These are phyloP conservation scores for Verticillium tricorpus DNA, from an alignment of 2,329 filamentous ascomycete species.

Conservation along the genomic window DNA sequence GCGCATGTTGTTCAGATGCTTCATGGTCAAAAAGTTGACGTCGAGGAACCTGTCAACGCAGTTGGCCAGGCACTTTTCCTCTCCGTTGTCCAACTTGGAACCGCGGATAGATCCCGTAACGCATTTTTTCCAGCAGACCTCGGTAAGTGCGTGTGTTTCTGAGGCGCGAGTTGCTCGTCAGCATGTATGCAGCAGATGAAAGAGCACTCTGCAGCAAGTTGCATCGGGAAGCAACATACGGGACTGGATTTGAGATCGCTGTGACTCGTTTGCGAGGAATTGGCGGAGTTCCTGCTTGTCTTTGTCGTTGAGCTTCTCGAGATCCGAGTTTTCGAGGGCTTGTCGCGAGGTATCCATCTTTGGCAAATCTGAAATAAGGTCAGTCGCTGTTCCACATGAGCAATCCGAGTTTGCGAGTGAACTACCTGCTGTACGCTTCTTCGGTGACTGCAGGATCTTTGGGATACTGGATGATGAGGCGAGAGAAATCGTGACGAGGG, in stretches of 20 bases:
- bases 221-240: constrained; percentile 36
- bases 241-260: constrained; percentile 66
- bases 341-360: constrained; percentile 30
- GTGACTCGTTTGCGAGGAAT: constrained; percentile 78
- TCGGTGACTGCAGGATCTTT: neutral
- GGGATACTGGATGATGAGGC: neutral
- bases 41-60: constrained; percentile 95
- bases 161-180: neutral
- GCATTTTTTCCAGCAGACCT: constrained; percentile 95
- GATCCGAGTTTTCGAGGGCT: constrained; percentile 52
- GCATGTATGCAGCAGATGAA: constrained; percentile 1
- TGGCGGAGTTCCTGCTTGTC: constrained; percentile 87
- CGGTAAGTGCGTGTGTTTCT: constrained; percentile 55
- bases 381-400: neutral
- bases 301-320: constrained; percentile 70
- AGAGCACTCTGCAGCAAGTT: too few species aligned
- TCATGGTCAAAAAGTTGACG: constrained; percentile 77
- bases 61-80: constrained; percentile 83
- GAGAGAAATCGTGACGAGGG: neutral
- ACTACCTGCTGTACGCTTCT: neutral
- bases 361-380: constrained; percentile 4
- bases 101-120: constrained; percentile 68
- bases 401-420: neutral
- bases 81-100: constrained; percentile 67
- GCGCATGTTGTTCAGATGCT: constrained; percentile 67